These are phyloP conservation scores for Keithomyces neogunnii DNA, from an alignment of 2,329 filamentous ascomycete genomes.

Conservation along the genomic window DNA sequence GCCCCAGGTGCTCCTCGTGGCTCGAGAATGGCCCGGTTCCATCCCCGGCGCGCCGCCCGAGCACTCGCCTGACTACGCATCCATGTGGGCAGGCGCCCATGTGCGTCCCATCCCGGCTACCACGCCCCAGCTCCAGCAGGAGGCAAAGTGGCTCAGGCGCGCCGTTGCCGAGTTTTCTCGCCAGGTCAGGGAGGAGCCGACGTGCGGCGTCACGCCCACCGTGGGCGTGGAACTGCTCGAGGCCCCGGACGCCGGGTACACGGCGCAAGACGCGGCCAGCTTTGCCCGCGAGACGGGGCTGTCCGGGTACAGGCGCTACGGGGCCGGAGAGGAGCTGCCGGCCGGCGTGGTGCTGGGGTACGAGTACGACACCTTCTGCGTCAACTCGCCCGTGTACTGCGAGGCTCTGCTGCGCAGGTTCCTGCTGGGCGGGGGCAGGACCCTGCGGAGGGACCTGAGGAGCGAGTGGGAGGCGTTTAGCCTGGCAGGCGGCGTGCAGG, in stretches of 20 bases:
- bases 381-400: slow-evolving; percentile 47
- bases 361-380: slow-evolving; percentile 45
- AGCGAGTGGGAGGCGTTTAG: slow-evolving; percentile 24
- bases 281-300: slow-evolving; percentile 21
- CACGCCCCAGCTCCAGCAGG: slow-evolving; percentile 21
- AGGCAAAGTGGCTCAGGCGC: slow-evolving; percentile 22
- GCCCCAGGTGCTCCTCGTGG: slow-evolving; percentile 17
- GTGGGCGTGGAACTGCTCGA: slow-evolving; percentile 45
- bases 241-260: slow-evolving; percentile 30
- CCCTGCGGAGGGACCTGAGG: slow-evolving; percentile 17
- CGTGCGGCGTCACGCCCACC: slow-evolving; percentile 38
- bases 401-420: slow-evolving; percentile 23
- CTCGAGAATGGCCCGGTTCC: slow-evolving; percentile 26
- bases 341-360: slow-evolving; percentile 35
- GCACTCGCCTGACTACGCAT: slow-evolving; percentile 38
- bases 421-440: slow-evolving; percentile 20
- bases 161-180: slow-evolving; percentile 17
- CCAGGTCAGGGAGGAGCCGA: slow-evolving; percentile 16
- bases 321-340: slow-evolving; percentile 27
- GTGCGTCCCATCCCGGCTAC: slow-evolving; percentile 39
- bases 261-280: slow-evolving; percentile 15
- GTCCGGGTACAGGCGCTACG: slow-evolving; percentile 19
- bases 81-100: slow-evolving; percentile 50
- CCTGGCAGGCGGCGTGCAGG: slow-evolving; percentile 12
- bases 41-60: slow-evolving; percentile 19